These are phyloP conservation scores for Ceratobasidium sp. DNA, from an alignment of 1,284 basidiomycete species.

Conservation along the genomic window DNA sequence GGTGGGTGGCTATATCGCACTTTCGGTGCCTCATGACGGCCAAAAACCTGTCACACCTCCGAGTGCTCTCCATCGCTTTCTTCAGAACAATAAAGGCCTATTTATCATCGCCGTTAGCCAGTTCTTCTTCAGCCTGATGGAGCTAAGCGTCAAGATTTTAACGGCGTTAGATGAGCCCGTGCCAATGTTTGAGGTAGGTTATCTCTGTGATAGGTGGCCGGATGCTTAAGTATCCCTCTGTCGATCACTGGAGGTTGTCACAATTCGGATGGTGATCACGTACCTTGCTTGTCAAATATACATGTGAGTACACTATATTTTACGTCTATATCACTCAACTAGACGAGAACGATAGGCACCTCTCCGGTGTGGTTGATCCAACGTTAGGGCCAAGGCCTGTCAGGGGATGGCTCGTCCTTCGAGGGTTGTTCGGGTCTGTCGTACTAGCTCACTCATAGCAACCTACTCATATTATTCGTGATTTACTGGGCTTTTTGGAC, in stretches of 20 bases:
- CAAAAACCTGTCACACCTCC: no score
- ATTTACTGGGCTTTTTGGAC: conserved; percentile 39
- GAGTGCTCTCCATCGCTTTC: no score
- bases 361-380: conserved; percentile 35
- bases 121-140: conserved; percentile 36
- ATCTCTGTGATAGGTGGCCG: neutral
- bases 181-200: conserved; percentile 32
- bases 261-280: conserved; percentile 26
- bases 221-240: no score
- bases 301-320: conserved; percentile 9
- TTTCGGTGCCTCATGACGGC: no score
- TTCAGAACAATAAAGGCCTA: no score
- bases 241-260: conserved; percentile 7
- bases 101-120: conserved; percentile 30
- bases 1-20: no score
- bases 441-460: neutral
- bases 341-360: neutral
- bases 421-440: conserved; percentile 38
- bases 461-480: neutral
- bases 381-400: conserved; percentile 37
- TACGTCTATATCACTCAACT: neutral
- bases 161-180: conserved; percentile 24
- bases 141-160: conserved; percentile 32
- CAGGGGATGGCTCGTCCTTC: conserved; percentile 36
- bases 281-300: conserved; percentile 32